Evolutionary conservation across 352 stramenopile species (phyloP), one percentile per base, ranked within the genome.

Genomic region (Phytophthora pistaciae): DNA sequence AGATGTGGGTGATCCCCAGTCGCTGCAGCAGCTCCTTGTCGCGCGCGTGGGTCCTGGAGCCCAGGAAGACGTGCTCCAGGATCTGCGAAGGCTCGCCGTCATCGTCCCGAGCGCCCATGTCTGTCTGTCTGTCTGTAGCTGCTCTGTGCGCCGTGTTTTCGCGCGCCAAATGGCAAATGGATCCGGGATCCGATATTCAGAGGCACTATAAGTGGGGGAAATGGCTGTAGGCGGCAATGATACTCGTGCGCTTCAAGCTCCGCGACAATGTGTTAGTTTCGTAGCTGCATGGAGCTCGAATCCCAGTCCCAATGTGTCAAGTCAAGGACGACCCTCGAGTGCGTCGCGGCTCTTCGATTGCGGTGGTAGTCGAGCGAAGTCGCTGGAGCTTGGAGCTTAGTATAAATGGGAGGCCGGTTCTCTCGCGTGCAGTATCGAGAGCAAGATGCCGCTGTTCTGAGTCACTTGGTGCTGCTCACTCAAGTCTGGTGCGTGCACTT

Each of bases 1-100:
- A 80, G 23, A 96, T 80, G 67, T 96, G 89, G 0, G 87, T 95
- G 77, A 96, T 92, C n/a, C 70, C 33, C 14, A 94, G 81, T 6
- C 74, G 53, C 16, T 79, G 56, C 3, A 96, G 82, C 42, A 90
- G 50, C 56, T 91, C 83, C 36, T 78, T 78, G 70, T 94, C 83
- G 38, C 83, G 87, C 40, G 89, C 89, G 54, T 96, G 83, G 1
- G 74, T 60, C 54, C 80, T 84, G 40, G 83, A 89, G 38, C 89
- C 89, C 40, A 96, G 79, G 64, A 90, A 91, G 16, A 96, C 63
- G 68, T 94, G 84, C 64, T 88, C 77, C 46, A 94, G 74, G 59
- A 96, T 83, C 44, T 79, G 69, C 40, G 81, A 82, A 49, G 89
- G 87, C 77, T 80, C 72, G 0, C 53, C 61, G 50, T 87, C 80